phyloP scores from a whole-genome alignment of 768 basidiomycete species.

The Boletellus ananiceps region DNA sequence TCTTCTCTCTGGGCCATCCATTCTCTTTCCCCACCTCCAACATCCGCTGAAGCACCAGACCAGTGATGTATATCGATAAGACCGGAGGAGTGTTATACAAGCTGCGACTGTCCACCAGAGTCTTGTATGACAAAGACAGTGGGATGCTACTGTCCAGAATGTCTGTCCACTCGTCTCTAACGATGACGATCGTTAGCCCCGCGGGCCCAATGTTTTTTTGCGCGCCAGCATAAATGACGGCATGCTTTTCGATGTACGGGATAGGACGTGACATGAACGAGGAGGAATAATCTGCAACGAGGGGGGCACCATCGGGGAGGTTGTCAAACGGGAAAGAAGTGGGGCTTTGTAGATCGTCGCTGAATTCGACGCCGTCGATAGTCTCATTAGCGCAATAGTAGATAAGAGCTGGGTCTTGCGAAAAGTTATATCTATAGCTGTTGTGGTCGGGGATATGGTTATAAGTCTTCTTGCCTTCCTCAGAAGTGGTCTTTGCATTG shows the following conservation, averaged over 20 bases:
- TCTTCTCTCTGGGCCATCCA: slow-evolving; percentile 42
- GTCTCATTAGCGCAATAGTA: slow-evolving; percentile 99
- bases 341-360: slow-evolving; percentile 47
- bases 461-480: slow-evolving; percentile 60
- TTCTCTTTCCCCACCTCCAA: slow-evolving; percentile 30
- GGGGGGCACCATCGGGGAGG: slow-evolving; percentile 57
- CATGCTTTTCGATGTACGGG: slow-evolving; percentile 81
- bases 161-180: slow-evolving; percentile 82
- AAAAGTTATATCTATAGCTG: slow-evolving; percentile 63
- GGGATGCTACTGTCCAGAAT: slow-evolving; percentile 75
- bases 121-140: slow-evolving; percentile 76
- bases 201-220: slow-evolving; percentile 98
- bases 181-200: slow-evolving; percentile 88
- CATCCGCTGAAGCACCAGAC: slow-evolving; percentile 75
- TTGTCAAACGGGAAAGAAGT: slow-evolving; percentile 80
- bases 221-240: slow-evolving; percentile 92
- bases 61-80: slow-evolving; percentile 85
- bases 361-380: slow-evolving; percentile 90
- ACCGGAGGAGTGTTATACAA: slow-evolving; percentile 93
- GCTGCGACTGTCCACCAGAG: slow-evolving; percentile 66
- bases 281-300: slow-evolving; percentile 94
- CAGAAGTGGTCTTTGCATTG: slow-evolving; percentile 59
- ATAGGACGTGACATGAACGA: slow-evolving; percentile 97
- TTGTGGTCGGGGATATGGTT: slow-evolving; percentile 74
- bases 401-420: slow-evolving; percentile 77